A percentile compares a stretch with the other conserved stretches of the same genome.
Evolutionary conservation across 2,329 filamentous ascomycete genomes (phyloP).

Genomic region (Bipolaris zeicola): DNA sequence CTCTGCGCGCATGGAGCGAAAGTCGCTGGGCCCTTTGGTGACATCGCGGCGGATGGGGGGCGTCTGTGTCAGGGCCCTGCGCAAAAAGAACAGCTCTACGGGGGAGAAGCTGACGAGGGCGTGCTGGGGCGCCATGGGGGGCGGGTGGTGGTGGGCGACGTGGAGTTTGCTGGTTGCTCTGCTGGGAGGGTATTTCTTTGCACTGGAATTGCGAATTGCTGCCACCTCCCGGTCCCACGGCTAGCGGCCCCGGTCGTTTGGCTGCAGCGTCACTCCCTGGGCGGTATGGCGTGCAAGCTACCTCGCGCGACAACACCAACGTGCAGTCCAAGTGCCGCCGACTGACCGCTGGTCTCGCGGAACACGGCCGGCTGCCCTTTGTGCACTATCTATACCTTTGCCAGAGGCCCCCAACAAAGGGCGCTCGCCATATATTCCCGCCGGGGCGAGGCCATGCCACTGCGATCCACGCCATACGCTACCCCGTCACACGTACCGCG

Average conservation of each 20-base stretch:
- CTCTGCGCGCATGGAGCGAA: slow-evolving; percentile 89
- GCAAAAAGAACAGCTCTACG: slow-evolving; percentile 94
- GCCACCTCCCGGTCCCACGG: not conserved
- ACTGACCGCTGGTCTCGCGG: slow-evolving; percentile 24
- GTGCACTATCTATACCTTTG: not conserved
- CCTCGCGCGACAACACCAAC: slow-evolving; percentile 33
- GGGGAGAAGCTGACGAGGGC: slow-evolving; percentile 80
- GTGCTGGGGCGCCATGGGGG: slow-evolving; percentile 43
- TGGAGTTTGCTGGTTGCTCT: slow-evolving; percentile 15
- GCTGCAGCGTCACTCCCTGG: slow-evolving; percentile 18
- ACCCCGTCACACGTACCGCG: slow-evolving; percentile 28
- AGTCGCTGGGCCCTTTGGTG: slow-evolving; percentile 69
- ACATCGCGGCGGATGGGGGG: slow-evolving; percentile 86
- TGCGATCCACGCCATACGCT: slow-evolving; percentile 19
- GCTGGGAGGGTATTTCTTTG: slow-evolving; percentile 13
- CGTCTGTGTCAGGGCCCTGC: slow-evolving; percentile 78
- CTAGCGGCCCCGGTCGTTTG: slow-evolving; percentile 26
- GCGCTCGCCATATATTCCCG: not conserved
- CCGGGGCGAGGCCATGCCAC: slow-evolving; percentile 6
- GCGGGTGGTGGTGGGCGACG: slow-evolving; percentile 8
- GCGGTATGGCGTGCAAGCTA: slow-evolving; percentile 23
- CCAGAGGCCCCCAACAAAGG: slow-evolving; percentile 1
- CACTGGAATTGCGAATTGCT: slow-evolving; percentile 16
- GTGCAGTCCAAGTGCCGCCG: slow-evolving; percentile 29
- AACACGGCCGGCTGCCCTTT: slow-evolving; percentile 1